These are phyloP conservation scores for Penicillium egyptiacum DNA, from an alignment of 495 filamentous ascomycete species.

Conservation along the genomic window DNA sequence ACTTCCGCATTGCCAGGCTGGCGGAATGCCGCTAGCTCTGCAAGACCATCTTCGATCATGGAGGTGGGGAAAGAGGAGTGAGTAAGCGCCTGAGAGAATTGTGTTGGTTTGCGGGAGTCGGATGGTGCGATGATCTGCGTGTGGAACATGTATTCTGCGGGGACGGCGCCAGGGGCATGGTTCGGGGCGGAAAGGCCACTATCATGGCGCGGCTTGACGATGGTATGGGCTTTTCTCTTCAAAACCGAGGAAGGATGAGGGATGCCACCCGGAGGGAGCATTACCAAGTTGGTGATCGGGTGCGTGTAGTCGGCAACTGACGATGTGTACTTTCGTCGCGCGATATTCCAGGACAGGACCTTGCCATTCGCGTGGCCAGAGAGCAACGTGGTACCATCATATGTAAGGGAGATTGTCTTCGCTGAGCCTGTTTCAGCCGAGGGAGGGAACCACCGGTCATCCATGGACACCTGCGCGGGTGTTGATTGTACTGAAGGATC, in stretches of 20 bases:
- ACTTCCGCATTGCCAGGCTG: slow-evolving; percentile 23
- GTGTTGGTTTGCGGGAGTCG: slow-evolving; percentile 18
- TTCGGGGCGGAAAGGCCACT: slow-evolving; percentile 41
- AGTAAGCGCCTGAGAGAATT: slow-evolving; percentile 52
- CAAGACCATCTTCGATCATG: slow-evolving; percentile 56
- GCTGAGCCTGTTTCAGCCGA: slow-evolving; percentile 60
- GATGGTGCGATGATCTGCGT: slow-evolving; percentile 55
- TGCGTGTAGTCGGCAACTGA: slow-evolving; percentile 68
- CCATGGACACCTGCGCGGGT: slow-evolving; percentile 56
- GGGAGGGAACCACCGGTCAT: slow-evolving; percentile 60
- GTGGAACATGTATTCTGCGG: slow-evolving; percentile 65
- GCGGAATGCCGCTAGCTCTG: slow-evolving; percentile 47
- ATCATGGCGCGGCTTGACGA: slow-evolving; percentile 71
- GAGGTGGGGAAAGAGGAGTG: slow-evolving; percentile 53
- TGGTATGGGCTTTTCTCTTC: slow-evolving; percentile 54
- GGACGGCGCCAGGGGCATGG: slow-evolving; percentile 51
- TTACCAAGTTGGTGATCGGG: slow-evolving; percentile 73
- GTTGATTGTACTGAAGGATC: slow-evolving; percentile 54
- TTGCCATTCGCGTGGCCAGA: slow-evolving; percentile 82
- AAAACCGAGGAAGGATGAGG: slow-evolving; percentile 34
- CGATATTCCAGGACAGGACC: slow-evolving; percentile 77
- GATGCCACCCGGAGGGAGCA: slow-evolving; percentile 65
- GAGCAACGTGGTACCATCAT: slow-evolving; percentile 77
- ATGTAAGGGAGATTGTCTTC: slow-evolving; percentile 66
- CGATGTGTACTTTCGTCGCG: slow-evolving; percentile 58